A percentile compares a stretch with the other conserved stretches of the same genome.
Evolutionary conservation across 2,329 filamentous ascomycete species (phyloP).

Genomic region (Nothopassalora personata): DNA sequence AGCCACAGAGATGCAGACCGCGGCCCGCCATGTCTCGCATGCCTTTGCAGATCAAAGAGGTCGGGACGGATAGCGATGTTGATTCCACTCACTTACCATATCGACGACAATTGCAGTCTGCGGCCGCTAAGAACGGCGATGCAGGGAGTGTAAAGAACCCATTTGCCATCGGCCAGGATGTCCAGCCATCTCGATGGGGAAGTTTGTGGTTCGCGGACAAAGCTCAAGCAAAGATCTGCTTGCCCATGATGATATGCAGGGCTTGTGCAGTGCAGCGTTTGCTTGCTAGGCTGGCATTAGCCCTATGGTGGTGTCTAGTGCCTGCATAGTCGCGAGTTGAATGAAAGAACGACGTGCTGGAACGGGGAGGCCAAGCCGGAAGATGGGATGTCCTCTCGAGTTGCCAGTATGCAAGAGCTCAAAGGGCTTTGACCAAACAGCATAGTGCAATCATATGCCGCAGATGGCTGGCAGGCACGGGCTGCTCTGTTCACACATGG

Average conservation of each 20-base stretch:
- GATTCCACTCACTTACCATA: neutral
- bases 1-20: slow-evolving; percentile 8
- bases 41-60: slow-evolving; percentile 2
- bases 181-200: slow-evolving; percentile 2
- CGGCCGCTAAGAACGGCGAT: neutral
- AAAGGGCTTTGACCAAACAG: neutral
- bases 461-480: neutral
- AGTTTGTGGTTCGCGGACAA: neutral
- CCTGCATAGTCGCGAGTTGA: neutral
- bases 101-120: neutral
- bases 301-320: neutral
- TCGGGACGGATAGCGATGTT: slow-evolving; percentile 2
- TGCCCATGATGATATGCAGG: neutral
- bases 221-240: neutral
- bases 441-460: neutral
- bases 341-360: neutral
- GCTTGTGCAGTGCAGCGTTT: neutral
- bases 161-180: slow-evolving; percentile 2
- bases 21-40: slow-evolving; percentile 8
- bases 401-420: neutral
- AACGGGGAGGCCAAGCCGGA: neutral
- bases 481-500: neutral
- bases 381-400: neutral
- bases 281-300: neutral
- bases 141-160: slow-evolving; percentile 3